Conservation (phyloP, 176 grass and related monocot species). For the Stipa capillata region DNA sequence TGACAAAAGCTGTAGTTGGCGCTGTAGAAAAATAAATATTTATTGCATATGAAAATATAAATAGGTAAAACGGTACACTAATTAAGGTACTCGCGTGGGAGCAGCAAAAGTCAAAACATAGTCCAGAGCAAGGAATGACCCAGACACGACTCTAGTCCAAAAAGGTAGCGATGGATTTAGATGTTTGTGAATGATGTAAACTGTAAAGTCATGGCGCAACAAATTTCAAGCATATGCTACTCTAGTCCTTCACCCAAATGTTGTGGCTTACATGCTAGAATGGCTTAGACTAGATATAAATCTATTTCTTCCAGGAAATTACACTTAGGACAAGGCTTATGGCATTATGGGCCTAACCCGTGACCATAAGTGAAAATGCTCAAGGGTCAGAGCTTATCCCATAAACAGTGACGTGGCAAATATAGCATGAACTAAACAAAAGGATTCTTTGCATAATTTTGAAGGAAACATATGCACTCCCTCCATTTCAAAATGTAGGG, state of each 20-base stretch:
- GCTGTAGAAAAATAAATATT: not conserved
- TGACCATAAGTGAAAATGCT: not conserved
- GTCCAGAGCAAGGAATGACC: too few relatives aligned
- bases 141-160: not conserved
- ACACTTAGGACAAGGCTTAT: not conserved
- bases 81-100: not conserved
- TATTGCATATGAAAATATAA: not conserved
- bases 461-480: constrained; percentile 2
- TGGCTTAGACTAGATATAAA: not conserved
- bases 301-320: not conserved
- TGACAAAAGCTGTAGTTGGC: not conserved
- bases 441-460: not conserved
- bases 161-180: not conserved
- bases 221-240: not conserved
- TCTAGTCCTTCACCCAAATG: not conserved
- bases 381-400: not conserved
- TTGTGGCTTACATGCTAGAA: not conserved
- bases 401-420: not conserved
- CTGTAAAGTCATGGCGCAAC: not conserved
- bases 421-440: not conserved
- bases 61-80: not conserved
- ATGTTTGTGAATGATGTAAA: not conserved
- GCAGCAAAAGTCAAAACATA: constrained; percentile 8
- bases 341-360: not conserved
- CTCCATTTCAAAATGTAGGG: too few relatives aligned